These are phyloP conservation scores for Thielaviopsis punctulata DNA, from an alignment of 2,329 filamentous ascomycete genomes.

Conservation along the genomic window DNA sequence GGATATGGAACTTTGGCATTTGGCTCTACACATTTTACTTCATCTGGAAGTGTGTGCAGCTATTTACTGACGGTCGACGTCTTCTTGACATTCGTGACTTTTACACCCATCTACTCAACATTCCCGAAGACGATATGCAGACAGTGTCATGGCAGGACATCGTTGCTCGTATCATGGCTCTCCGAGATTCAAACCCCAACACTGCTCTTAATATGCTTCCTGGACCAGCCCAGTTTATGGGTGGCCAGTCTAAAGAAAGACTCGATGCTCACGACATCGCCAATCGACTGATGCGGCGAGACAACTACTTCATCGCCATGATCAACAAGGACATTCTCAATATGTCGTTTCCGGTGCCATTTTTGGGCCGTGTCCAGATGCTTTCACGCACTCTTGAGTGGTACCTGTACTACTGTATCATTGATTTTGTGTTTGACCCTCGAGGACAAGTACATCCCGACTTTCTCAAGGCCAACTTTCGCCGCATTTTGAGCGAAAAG, in stretches of 20 bases:
- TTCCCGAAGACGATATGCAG: constrained; percentile 73
- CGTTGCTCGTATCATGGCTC: constrained; percentile 65
- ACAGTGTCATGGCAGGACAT: constrained; percentile 89
- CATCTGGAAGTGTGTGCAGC: constrained; percentile 61
- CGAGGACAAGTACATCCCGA: constrained; percentile 72
- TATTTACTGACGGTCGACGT: constrained; percentile 54
- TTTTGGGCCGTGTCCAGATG: constrained; percentile 59
- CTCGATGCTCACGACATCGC: constrained; percentile 95
- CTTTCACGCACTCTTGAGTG: constrained; percentile 84
- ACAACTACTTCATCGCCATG: constrained; percentile 91
- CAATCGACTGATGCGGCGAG: constrained; percentile 86
- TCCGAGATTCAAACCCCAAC: constrained; percentile 73
- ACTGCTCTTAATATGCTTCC: constrained; percentile 44
- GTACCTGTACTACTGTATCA: constrained; percentile 77
- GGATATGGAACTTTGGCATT: constrained; percentile 57
- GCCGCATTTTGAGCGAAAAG: constrained; percentile 60
- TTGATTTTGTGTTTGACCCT: constrained; percentile 88
- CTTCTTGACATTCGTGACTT: constrained; percentile 70
- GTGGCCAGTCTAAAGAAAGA: constrained; percentile 78
- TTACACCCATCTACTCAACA: constrained; percentile 64
- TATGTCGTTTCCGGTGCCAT: constrained; percentile 69
- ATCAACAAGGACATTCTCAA: constrained; percentile 95
- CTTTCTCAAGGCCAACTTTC: constrained; percentile 70
- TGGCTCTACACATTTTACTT: constrained; percentile 81
- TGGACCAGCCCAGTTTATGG: constrained; percentile 40